Base-by-base conservation (phyloP, 2,329 filamentous ascomycete genomes). In the Colletotrichum sp. region DNA sequence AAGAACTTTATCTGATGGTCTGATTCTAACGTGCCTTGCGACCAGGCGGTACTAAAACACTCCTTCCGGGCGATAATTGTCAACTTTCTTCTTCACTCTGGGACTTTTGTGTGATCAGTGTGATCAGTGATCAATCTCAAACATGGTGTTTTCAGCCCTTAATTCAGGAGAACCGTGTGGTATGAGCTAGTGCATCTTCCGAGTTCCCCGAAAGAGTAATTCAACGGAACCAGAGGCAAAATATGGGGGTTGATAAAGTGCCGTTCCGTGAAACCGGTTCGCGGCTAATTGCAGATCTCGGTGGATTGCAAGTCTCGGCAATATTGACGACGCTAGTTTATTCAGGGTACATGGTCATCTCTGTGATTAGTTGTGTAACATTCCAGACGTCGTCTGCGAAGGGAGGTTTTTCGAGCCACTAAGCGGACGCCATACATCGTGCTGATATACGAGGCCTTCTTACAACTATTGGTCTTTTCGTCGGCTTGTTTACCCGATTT, bases 211-310 rank as follows among this genome's bases (percentile, higher is more conserved):
- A 62, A 62, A 12, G 15, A 52, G 73, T 39, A 72, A 39, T 39
- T 49, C n/a, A 0, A 16, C 73, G 73, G 73, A 72, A 32, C 13
- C 15, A 30, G 4, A 16, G 7, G 1, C 15, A 55, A 36, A 55
- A 36, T 52, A 26, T 24, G 16, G 15, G 30, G 16, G 4, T 9
- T 10, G 26, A 7, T 24, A 5, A 30, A 3, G 10, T 16, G 24
- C 15, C 36, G 36, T 28, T 34, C 32, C 34, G 34, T 21, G 52
- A 13, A 55, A 70, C 69, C 60, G 49, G 64, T n/a, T 36, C 15
- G 26, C 52, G 73, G 73, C 69, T 73, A 76, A 76, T 72, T 68
- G 36, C 62, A 73, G 62, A 73, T 72, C 63, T 30, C 57, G 30
- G 30, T 26, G 30, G 21, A 55, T 10, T 18, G 5, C 26, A 30